phyloP scores from a whole-genome alignment of 805 yeast genomes.

The Candida nonsorbophila region DNA sequence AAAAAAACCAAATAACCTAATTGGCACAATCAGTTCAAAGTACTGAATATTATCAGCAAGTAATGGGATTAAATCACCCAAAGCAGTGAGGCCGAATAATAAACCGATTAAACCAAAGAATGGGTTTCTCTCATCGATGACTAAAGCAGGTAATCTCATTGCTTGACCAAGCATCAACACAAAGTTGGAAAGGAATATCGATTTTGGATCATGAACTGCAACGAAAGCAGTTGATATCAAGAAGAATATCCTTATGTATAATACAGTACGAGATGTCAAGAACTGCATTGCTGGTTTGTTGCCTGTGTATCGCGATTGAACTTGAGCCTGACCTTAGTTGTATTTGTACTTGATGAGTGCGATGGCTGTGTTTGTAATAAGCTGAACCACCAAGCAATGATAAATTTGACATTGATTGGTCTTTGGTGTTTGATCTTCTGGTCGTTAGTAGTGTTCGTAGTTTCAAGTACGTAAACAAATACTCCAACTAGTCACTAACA shows the following conservation, averaged over 20 bases:
- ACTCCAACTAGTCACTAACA: too few species aligned
- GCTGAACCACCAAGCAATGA: too few species aligned
- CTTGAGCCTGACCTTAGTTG: too few species aligned
- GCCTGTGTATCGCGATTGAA: too few species aligned
- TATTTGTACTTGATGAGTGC: too few species aligned
- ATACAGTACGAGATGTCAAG: constrained; percentile 44
- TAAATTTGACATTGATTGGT: too few species aligned
- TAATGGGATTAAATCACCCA: constrained; percentile 58
- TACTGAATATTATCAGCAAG: constrained; percentile 42
- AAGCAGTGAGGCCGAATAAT: constrained; percentile 37
- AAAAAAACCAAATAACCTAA: constrained; percentile 49
- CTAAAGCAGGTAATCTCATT: constrained; percentile 41
- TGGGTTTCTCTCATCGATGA: constrained; percentile 32
- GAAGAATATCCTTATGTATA: constrained; percentile 43
- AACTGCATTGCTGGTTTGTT: constrained; percentile 37
- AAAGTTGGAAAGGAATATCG: constrained; percentile 40
- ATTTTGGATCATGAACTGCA: constrained; percentile 44
- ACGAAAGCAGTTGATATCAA: constrained; percentile 41
- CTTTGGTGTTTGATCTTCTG: too few species aligned
- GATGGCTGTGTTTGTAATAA: too few species aligned
- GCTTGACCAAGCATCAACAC: constrained; percentile 54
- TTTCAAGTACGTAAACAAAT: too few species aligned
- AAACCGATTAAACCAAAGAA: constrained; percentile 47
- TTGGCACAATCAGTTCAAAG: constrained; percentile 58
- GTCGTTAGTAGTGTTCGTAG: too few species aligned